phyloP scores from a whole-genome alignment of 148 eudicot genomes.

The Fagopyrum tataricum region DNA sequence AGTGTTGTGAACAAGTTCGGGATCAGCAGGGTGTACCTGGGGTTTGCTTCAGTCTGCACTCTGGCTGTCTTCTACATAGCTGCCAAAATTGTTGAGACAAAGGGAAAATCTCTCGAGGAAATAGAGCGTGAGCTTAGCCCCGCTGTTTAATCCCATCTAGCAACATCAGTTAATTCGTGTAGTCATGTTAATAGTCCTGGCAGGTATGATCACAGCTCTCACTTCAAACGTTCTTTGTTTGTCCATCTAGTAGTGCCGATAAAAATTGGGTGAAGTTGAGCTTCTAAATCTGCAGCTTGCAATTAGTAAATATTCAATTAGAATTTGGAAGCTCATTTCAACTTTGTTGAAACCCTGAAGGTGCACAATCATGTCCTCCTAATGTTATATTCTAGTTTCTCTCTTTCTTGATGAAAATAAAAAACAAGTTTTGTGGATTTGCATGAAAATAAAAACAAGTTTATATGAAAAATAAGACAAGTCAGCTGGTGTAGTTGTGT shows the following conservation, averaged over 20 bases:
- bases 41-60: conserved; percentile 67
- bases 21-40: conserved; percentile 82
- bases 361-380: background rate
- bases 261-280: background rate
- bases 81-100: conserved; percentile 90
- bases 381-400: background rate
- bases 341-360: background rate
- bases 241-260: background rate
- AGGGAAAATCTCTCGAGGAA: conserved; percentile 92
- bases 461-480: too few species aligned
- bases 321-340: background rate
- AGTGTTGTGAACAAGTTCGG: conserved; percentile 88
- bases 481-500: too few species aligned
- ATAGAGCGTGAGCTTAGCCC: conserved; percentile 77
- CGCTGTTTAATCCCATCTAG: conserved; percentile 25
- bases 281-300: background rate
- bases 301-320: background rate
- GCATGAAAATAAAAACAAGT: too few species aligned
- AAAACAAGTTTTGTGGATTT: too few species aligned
- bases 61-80: conserved; percentile 71
- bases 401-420: background rate
- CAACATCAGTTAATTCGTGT: background rate
- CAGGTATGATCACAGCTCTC: conserved; percentile 7
- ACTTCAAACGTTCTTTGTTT: background rate
- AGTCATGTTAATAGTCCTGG: conserved; percentile 16